phyloP scores from a whole-genome alignment of 2,329 filamentous ascomycete genomes.

The Penicillium sp. region DNA sequence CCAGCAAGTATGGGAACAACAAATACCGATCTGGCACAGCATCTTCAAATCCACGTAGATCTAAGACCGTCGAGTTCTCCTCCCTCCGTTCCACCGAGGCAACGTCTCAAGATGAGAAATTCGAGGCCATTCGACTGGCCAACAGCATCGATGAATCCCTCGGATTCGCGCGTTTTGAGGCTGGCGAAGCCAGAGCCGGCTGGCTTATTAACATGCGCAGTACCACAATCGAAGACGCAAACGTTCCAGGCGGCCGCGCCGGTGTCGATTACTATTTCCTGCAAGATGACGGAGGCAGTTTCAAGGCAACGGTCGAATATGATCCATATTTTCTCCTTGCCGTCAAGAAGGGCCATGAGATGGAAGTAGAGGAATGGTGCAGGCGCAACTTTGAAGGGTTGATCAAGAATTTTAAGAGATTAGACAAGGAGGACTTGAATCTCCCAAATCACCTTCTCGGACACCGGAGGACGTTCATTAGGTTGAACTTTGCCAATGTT shows the following conservation, averaged over 20 bases:
- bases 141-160: constrained; percentile 91
- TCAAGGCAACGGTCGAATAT: constrained; percentile 95
- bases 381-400: constrained; percentile 75
- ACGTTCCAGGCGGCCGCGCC: constrained; percentile 77
- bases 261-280: constrained; percentile 98
- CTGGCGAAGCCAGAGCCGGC: constrained; percentile 78
- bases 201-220: constrained; percentile 97
- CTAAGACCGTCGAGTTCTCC: constrained; percentile 77
- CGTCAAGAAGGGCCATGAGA: constrained; percentile 81
- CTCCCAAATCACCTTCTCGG: constrained; percentile 96
- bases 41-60: constrained; percentile 52
- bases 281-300: constrained; percentile 80
- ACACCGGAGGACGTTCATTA: constrained; percentile 82
- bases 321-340: constrained; percentile 95
- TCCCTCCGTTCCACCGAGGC: constrained; percentile 73
- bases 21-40: constrained; percentile 48
- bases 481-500: constrained; percentile 85
- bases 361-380: constrained; percentile 95
- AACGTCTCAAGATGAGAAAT: constrained; percentile 89
- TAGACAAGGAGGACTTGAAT: constrained; percentile 89
- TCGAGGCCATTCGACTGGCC: constrained; percentile 79
- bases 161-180: constrained; percentile 90
- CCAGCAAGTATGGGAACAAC: constrained; percentile 65
- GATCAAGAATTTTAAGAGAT: constrained; percentile 71
- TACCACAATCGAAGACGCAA: constrained; percentile 80